Evolutionary conservation across 148 eudicot species (phyloP).

Genomic region (Fagopyrum homotropicum): DNA sequence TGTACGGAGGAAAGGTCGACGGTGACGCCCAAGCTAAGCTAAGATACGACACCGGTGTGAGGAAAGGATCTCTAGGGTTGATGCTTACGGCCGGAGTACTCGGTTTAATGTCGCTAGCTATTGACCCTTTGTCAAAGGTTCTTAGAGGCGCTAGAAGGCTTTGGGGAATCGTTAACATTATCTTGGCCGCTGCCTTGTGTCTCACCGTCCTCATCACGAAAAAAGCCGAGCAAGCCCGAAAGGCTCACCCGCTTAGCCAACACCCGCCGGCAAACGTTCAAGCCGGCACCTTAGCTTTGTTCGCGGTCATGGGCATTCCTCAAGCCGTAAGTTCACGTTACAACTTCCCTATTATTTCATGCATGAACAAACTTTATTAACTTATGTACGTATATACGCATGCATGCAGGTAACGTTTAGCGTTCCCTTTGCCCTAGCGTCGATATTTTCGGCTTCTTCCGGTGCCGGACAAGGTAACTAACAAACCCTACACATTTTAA

Average conservation of each 20-base stretch:
- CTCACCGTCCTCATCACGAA: slow-evolving; percentile 53
- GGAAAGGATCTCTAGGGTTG: slow-evolving; percentile 63
- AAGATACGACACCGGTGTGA: slow-evolving; percentile 47
- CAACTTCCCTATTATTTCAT: not conserved
- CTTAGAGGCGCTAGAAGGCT: slow-evolving; percentile 56
- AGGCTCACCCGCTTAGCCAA: slow-evolving; percentile 7
- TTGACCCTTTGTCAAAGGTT: slow-evolving; percentile 36
- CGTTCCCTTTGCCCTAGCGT: slow-evolving; percentile 82
- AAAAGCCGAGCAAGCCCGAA: slow-evolving; percentile 36
- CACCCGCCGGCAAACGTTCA: slow-evolving; percentile 33
- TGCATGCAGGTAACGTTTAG: slow-evolving; percentile 59
- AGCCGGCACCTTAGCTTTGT: slow-evolving; percentile 47
- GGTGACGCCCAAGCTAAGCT: slow-evolving; percentile 3
- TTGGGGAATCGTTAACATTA: slow-evolving; percentile 67
- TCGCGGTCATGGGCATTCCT: slow-evolving; percentile 71
- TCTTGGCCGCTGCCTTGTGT: slow-evolving; percentile 41
- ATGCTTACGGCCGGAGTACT: slow-evolving; percentile 58
- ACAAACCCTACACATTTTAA: not conserved
- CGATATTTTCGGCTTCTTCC: slow-evolving; percentile 58
- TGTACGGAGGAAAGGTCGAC: slow-evolving; percentile 47
- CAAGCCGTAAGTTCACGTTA: slow-evolving; percentile 47
- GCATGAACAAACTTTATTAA: not conserved
- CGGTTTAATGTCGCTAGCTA: slow-evolving; percentile 43
- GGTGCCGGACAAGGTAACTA: slow-evolving; percentile 74
- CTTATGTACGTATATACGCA: not conserved